Evolutionary conservation across 306 rosid genomes (phyloP).

Genomic region (Leucaena leucocephala): DNA sequence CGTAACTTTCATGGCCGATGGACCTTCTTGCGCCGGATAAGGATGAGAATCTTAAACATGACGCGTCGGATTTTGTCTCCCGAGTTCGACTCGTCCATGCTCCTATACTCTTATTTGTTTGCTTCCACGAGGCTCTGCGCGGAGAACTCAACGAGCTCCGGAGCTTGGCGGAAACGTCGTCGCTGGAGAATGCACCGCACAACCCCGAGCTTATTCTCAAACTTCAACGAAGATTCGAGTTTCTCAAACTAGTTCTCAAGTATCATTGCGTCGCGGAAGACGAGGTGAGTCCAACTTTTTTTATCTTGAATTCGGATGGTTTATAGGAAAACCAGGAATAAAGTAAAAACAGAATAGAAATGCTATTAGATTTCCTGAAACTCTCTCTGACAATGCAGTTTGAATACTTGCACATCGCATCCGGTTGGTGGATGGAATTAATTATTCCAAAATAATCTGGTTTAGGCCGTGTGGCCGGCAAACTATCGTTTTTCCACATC

Average conservation of each 20-base stretch:
- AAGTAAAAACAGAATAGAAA: neutral
- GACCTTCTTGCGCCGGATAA: conserved; percentile 45
- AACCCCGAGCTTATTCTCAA: conserved; percentile 40
- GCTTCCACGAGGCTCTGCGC: conserved; percentile 74
- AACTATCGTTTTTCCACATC: neutral
- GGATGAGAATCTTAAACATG: conserved; percentile 25
- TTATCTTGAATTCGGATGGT: neutral
- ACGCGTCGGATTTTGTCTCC: conserved; percentile 31
- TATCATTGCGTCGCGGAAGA: conserved; percentile 86
- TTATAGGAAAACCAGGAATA: conserved; percentile 10
- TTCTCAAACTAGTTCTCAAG: conserved; percentile 64
- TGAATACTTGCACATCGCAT: neutral
- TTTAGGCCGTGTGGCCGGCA: neutral
- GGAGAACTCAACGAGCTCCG: conserved; percentile 66
- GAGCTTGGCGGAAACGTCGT: conserved; percentile 43
- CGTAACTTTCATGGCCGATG: conserved; percentile 50
- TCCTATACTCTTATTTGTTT: conserved; percentile 71
- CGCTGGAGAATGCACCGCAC: conserved; percentile 40
- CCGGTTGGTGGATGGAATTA: neutral
- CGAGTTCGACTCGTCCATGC: conserved; percentile 47
- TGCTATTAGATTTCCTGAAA: neutral
- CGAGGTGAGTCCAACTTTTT: conserved; percentile 54
- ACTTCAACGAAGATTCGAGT: conserved; percentile 65
- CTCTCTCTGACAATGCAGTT: neutral
- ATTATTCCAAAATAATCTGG: neutral